Conservation (phyloP, 805 yeast genomes). For the Tanozyma kutaoensis region DNA sequence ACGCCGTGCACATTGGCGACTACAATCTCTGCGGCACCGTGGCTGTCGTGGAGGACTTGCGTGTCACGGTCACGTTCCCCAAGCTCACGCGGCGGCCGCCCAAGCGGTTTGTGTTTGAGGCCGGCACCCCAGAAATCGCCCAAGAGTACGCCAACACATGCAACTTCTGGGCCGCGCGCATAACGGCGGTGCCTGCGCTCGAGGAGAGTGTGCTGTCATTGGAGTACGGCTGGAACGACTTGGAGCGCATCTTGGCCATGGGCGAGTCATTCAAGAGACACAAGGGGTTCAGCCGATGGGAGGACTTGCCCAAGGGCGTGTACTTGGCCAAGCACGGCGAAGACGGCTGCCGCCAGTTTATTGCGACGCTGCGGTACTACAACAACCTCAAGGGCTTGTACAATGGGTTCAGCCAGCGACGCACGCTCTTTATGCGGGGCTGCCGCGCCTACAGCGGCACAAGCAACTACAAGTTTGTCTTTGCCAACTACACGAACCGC, state of each 20-base stretch:
- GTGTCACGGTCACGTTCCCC: slow-evolving; percentile 33
- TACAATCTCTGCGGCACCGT: slow-evolving; percentile 38
- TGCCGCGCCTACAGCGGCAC: slow-evolving; percentile 13
- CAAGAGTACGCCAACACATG: slow-evolving; percentile 60
- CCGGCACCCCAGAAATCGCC: slow-evolving; percentile 57
- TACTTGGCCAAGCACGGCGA: slow-evolving; percentile 22
- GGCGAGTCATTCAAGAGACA: slow-evolving; percentile 16
- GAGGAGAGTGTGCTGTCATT: slow-evolving; percentile 62
- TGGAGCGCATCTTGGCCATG: slow-evolving; percentile 15
- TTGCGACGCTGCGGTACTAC: slow-evolving; percentile 27
- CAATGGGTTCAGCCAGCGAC: slow-evolving; percentile 16
- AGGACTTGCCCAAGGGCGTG: slow-evolving; percentile 24
- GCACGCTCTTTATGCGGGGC: slow-evolving; percentile 14
- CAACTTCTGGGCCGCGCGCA: slow-evolving; percentile 84
- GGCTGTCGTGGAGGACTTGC: slow-evolving; percentile 23
- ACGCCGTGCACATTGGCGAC: slow-evolving; percentile 43
- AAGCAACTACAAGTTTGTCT: slow-evolving; percentile 19
- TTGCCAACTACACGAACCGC: slow-evolving; percentile 26
- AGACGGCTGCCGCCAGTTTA: slow-evolving; percentile 22
- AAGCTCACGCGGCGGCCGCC: slow-evolving; percentile 14
- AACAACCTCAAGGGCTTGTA: slow-evolving; percentile 21
- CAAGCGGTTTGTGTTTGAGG: slow-evolving; percentile 43
- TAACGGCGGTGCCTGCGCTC: slow-evolving; percentile 62
- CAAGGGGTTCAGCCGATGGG: slow-evolving; percentile 30
- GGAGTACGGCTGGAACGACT: slow-evolving; percentile 70